Evolutionary conservation across 495 filamentous ascomycete species (phyloP), one percentile per base, ranked within the genome.

Genomic region (Elasticomyces elasticus): DNA sequence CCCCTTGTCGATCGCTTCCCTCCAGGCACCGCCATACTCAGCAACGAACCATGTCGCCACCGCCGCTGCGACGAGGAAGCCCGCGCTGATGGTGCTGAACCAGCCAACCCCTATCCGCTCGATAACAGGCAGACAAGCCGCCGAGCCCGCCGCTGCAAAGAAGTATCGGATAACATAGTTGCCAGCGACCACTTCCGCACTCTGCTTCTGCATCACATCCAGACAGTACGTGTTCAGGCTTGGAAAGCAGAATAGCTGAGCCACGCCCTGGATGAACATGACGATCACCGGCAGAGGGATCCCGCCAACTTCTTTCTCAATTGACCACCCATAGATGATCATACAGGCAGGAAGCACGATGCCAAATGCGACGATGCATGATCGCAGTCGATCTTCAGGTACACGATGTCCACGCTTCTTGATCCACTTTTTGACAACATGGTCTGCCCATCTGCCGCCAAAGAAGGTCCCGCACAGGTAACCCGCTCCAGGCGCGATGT

Each of bases 161-260:
- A 84, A 62, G 64, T 87, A 87, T 11, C 83, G 73, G 28, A 83
- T 70, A 66, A 85, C 78, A 62, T 85, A 89, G 64, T 86, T 87
- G 0, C 82, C 84, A 0, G 84, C 82, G 56, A 86, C 77, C 5
- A 89, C 82, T 63, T 86, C 83, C 0, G 80, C 76, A 41, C 78
- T 78, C 19, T 76, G 67, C 7, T 70, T 68, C 40, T 79, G 81
- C 83, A 86, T 85, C 12, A 87, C 83, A 62, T 89, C 84, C 3
- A 87, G 69, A 59, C 82, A 87, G 64, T 87, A 87, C 0, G 84
- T 87, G 64, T 87, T 87, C 24, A 87, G 62, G 49, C 73, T 76
- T 10, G 84, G 83, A 62, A 86, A 87, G 68, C 78, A 84, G 66
- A 87, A 85, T 1, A 87, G 71, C 66, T 87, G 83, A 0, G 79